Evolutionary conservation across 2,329 filamentous ascomycete genomes (phyloP), one percentile per base, ranked within the genome.

Genomic region (Aspergillus texensis): DNA sequence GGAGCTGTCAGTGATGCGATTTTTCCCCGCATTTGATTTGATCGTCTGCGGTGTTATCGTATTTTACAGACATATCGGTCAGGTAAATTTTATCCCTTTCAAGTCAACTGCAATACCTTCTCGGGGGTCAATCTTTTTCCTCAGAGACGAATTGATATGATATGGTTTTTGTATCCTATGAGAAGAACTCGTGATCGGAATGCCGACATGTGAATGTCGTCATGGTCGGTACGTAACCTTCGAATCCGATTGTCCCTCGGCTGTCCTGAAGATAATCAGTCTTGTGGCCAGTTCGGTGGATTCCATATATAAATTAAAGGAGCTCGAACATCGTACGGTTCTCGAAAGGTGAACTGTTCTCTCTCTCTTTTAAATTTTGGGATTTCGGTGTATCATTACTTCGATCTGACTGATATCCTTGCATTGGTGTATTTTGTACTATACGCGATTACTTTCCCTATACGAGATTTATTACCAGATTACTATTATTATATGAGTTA

Each of bases 151-250:
- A 19, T 41, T 41, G 39, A n/a, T 19, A 41, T 41, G 3, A n/a
- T 19, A 41, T 41, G 3, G 39, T n/a, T 41, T 41, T 41, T 41
- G 6, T 41, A n/a, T 12, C 2, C 26, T 16, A 19, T 1, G 12
- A 16, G 21, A 53, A 34, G 19, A 26, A 24, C 28, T 54, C 21
- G 52, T 34, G 52, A 54, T 54, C 19, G 52, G n/a, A 50, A 41
- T 50, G 56, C 28, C 55, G 34, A 36, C 52, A 60, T 60, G 46
- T 60, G 52, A 55, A 56, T 59, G 57, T 61, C 59, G 41, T 56
- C 59, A 57, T 50, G n/a, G 26, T 58, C 56, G 26, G 39, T 2
- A 28, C 26, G 26, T 28, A 14, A 28, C 4, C 12, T 5, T 12
- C 3, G 6, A 26, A 4, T 41, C 39, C 16, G 19, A 32, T 16